Base-by-base conservation (phyloP, 2,329 filamentous ascomycete genomes). In the Pseudogymnoascus sp. region DNA sequence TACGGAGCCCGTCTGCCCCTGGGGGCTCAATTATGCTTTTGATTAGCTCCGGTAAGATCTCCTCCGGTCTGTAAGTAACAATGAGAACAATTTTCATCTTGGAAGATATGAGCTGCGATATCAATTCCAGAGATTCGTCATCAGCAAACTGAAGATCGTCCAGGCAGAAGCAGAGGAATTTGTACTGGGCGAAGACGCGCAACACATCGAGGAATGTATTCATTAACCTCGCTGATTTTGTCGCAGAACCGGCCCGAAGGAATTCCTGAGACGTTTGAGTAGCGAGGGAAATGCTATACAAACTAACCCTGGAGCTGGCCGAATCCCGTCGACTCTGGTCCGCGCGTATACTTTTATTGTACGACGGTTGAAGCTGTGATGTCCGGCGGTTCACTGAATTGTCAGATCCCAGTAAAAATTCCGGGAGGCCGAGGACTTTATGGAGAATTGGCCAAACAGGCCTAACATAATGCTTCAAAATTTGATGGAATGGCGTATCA, bases 81-180 rank as follows among this genome's bases (percentile, higher is more conserved):
- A 96, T 85, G 30, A 96, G 79, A 18, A 93, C 85, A 76, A 96
- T 88, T 18, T 89, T 90, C 63, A 97, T 83, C 65, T 88, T 87
- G 1, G 88, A 85, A 58, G 81, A 80, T 61, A 96, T 84, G 59
- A 97, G 91, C 68, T 91, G 87, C 14, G 87, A 82, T 38, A 97
- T 87, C 59, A 97, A 78, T 62, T 96, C 90, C 57, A 94, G 76
- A 12, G 89, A 94, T 72, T 97, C 93, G 25, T 88, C 84, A 70
- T 97, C 93, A 6, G 91, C 91, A 72, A 91, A 94, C 68, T 97
- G 91, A 33, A 97, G 76, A 72, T 97, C 93, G 69, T 97, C 93
- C 28, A 97, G 75, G 67, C 87, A 91, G 67, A 96, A 86, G 69
- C 90, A 95, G 60, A 96, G 91, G 68, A 96, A 86, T 68, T 92